These are phyloP conservation scores for Tephrocybe sp. DNA, from an alignment of 768 basidiomycete species.

Conservation along the genomic window DNA sequence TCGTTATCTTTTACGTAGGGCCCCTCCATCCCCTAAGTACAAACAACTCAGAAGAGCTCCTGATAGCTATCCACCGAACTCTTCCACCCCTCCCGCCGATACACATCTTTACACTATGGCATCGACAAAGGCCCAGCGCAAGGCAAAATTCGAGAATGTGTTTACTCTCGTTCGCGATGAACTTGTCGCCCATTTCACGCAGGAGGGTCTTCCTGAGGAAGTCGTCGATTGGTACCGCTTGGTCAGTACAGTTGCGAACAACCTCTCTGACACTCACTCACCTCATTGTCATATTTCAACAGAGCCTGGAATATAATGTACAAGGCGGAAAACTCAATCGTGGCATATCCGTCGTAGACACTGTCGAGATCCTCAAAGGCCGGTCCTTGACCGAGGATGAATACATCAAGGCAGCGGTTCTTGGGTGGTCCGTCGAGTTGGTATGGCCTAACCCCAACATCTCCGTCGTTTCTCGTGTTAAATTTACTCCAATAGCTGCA, in stretches of 20 bases:
- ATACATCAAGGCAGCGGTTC: slow-evolving; percentile 82
- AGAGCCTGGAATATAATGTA: slow-evolving; percentile 92
- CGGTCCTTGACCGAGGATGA: slow-evolving; percentile 71
- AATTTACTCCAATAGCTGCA: slow-evolving; percentile 65
- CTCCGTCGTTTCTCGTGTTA: not conserved
- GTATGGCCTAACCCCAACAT: slow-evolving; percentile 43
- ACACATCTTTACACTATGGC: slow-evolving; percentile 7
- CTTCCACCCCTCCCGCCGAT: not conserved
- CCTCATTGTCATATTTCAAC: not conserved
- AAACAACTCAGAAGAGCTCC: not conserved
- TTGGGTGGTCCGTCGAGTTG: slow-evolving; percentile 96
- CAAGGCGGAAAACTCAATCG: slow-evolving; percentile 95
- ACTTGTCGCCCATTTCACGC: slow-evolving; percentile 64
- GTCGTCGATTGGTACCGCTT: slow-evolving; percentile 81
- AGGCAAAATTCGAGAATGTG: slow-evolving; percentile 67
- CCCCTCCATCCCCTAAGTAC: not conserved
- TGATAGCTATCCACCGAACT: not conserved
- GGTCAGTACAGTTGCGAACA: slow-evolving; percentile 45
- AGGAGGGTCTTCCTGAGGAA: slow-evolving; percentile 78
- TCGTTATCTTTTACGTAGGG: slow-evolving; percentile 8
- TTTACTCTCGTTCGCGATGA: slow-evolving; percentile 76
- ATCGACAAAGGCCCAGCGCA: slow-evolving; percentile 26
- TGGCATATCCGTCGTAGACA: slow-evolving; percentile 92
- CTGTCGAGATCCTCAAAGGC: slow-evolving; percentile 84
- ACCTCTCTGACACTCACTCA: not conserved